Evolutionary conservation across 768 basidiomycete species (phyloP), one percentile per base, ranked within the genome.

Genomic region (Leucocoprinus birnbaumii): DNA sequence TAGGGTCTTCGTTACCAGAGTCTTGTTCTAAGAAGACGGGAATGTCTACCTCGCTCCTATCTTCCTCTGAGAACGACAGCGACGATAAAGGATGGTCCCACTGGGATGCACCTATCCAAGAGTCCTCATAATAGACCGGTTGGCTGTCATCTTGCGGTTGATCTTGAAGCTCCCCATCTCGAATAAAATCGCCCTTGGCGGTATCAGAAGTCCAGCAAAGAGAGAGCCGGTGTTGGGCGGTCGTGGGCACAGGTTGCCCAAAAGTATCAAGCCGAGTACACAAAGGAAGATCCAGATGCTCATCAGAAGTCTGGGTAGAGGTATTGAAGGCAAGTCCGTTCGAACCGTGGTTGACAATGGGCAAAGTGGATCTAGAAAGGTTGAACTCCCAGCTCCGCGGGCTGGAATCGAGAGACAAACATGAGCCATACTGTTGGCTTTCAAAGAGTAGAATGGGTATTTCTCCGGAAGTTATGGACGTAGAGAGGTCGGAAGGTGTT

Each of bases 401-500:
- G 51, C 21, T 31, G 42, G 47, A 44, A 13, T 11, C 21, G 26
- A 21, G 49, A 21, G 37, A 19, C 49, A 45, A 55, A 16, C 24
- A 13, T 18, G 51, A 35, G 13, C 31, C 19, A 37, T 45, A 48
- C 46, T 27, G 53, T 19, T 47, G 26, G 26, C 66, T 60, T 47
- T 78, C 74, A 51, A 80, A 68, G 16, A 78, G 62, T 55, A 79
- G 61, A 37, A 84, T 71, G n/a, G 80, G 82, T 53, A 84, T 82
- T 48, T 78, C 73, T 27, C 74, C 78, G 31, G 77, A 79, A 25
- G 75, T 75, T 59, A 65, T 68, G 4, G 71, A 66, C 53, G 68
- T 63, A 24, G 66, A 56, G 45, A 78, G 57, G 22, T 68, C 63
- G 43, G 68, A 67, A n/a, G 78, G 66, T 21, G 61, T 73, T 53